phyloP scores from a whole-genome alignment of 306 rosid species.

The Fragaria ananassa region DNA sequence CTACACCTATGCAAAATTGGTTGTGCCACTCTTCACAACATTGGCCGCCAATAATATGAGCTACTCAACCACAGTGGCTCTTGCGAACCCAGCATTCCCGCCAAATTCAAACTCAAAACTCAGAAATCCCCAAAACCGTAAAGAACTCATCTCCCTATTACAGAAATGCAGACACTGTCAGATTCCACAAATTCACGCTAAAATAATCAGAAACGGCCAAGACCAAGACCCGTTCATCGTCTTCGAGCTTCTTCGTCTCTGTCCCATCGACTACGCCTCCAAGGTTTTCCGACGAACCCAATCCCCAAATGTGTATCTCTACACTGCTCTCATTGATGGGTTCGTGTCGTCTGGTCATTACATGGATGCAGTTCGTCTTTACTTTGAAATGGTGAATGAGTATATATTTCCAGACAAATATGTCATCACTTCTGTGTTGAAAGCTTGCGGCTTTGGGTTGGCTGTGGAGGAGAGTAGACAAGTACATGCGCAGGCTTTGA shows the following conservation, averaged over 20 bases:
- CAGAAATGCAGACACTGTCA: constrained; percentile 29
- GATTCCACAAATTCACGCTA: constrained; percentile 26
- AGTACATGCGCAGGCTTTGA: constrained; percentile 39
- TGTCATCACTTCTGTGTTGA: constrained; percentile 36
- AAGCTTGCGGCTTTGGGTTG: constrained; percentile 35
- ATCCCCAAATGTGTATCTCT: constrained; percentile 43
- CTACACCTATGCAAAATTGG: neutral
- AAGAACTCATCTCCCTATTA: constrained; percentile 25
- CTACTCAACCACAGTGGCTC: neutral
- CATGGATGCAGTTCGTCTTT: constrained; percentile 30
- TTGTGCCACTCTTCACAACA: neutral
- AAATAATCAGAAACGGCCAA: constrained; percentile 26
- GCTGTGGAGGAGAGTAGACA: constrained; percentile 28
- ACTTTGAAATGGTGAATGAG: constrained; percentile 22
- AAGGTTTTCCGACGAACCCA: constrained; percentile 27
- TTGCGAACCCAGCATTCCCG: constrained; percentile 17
- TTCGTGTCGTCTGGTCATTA: constrained; percentile 29
- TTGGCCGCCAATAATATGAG: neutral
- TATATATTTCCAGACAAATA: constrained; percentile 33
- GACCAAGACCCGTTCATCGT: constrained; percentile 38
- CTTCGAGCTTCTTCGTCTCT: constrained; percentile 40
- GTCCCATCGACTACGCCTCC: constrained; percentile 36
- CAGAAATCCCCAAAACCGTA: neutral
- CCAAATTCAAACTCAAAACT: constrained; percentile 18
- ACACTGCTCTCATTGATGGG: constrained; percentile 45